phyloP scores from a whole-genome alignment of 768 basidiomycete species.

The Boletus rubropictus region DNA sequence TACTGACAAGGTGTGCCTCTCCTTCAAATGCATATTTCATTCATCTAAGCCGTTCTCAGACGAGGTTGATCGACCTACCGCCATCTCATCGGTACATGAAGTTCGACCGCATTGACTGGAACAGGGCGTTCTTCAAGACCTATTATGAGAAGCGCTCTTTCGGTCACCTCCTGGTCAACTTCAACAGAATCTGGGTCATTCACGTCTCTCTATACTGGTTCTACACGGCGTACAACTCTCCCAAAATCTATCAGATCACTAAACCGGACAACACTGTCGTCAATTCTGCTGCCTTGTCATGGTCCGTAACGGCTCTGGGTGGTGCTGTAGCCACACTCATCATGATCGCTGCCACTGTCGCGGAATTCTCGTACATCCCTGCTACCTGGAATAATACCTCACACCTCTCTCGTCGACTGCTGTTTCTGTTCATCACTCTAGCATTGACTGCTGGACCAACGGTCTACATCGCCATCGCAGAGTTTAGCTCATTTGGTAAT shows the following conservation, averaged over 20 bases:
- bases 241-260: constrained; percentile 66
- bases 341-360: constrained; percentile 91
- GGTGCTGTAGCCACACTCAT: constrained; percentile 94
- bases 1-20: constrained; percentile 68
- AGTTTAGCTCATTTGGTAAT: constrained; percentile 48
- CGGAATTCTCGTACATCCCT: constrained; percentile 96
- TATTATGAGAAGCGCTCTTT: constrained; percentile 97
- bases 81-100: constrained; percentile 94
- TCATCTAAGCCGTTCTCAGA: constrained; percentile 39
- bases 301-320: constrained; percentile 91
- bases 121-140: constrained; percentile 95
- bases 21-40: neutral
- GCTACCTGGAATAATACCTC: constrained; percentile 99
- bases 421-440: constrained; percentile 88
- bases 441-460: constrained; percentile 90
- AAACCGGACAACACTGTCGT: constrained; percentile 33
- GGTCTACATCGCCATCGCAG: constrained; percentile 87
- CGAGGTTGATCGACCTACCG: constrained; percentile 84
- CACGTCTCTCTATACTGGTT: constrained; percentile 94
- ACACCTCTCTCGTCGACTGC: constrained; percentile 84
- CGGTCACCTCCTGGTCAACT: constrained; percentile 96
- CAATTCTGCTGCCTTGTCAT: constrained; percentile 73
- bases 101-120: constrained; percentile 96
- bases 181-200: constrained; percentile 99
- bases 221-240: constrained; percentile 93